Base-by-base conservation (phyloP, 805 yeast species). In the Starmera caribaea region DNA sequence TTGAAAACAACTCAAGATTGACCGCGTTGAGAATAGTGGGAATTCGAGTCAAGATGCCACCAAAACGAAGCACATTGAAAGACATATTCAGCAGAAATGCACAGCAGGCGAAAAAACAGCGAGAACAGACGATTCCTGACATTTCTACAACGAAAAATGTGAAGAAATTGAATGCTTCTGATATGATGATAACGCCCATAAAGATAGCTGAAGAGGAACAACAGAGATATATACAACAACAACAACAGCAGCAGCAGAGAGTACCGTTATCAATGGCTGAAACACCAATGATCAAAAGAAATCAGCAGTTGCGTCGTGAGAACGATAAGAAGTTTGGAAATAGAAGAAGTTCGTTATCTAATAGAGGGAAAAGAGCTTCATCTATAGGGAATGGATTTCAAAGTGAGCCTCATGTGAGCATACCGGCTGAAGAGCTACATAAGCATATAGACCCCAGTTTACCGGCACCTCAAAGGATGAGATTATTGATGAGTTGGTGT, bases 401-500 rank as follows among this genome's bases (percentile, higher is more conserved):
- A 3, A 84, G 80, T 0, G 71, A 69, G 27, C 89, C 89, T 2
- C 89, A 82, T 53, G 64, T 68, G 1, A 78, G 75, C 35, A 74
- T 83, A 1, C 68, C 75, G 0, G 62, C 66, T 1, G 48, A 59
- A 9, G 78, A 76, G 39, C 76, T 76, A 49, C 76, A 71, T 54
- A 81, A 80, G 50, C 78, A 77, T 49, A 56, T 83, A 28, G 83
- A 81, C 45, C 55, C 64, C 5, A 69, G 71, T 30, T 48, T 79
- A 32, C 84, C 90, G 0, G 89, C 78, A 37, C 87, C 89, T 3
- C 81, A 79, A 48, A 68, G 76, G 45, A 76, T 84, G 81, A 66
- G 81, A 45, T 87, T 81, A 50, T 54, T 84, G 24, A 53, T 83
- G 36, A 63, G 74, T 3, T 82, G 90, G 92, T 75, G 84, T 45